Conservation (phyloP, 2,329 filamentous ascomycete species). For the Rhinocladiella similis region DNA sequence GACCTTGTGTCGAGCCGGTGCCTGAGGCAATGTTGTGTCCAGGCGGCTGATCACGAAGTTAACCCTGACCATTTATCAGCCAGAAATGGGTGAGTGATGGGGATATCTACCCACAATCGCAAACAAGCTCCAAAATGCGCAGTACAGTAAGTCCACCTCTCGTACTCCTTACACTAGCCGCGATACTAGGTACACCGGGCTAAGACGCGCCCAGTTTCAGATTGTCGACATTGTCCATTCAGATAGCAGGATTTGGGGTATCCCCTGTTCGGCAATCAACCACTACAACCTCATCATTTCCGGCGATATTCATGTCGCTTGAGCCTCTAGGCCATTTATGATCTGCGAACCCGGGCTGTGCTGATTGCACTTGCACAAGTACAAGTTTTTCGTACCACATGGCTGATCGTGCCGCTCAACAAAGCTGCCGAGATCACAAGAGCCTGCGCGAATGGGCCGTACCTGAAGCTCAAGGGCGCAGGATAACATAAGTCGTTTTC, state of each 20-base stretch:
- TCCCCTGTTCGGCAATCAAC: background rate
- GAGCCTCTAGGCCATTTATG: background rate
- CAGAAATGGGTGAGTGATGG: no score
- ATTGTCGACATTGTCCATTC: background rate
- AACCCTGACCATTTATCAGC: no score
- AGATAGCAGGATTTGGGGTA: background rate
- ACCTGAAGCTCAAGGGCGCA: background rate
- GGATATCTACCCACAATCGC: no score
- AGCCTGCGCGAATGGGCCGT: background rate
- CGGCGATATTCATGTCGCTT: background rate
- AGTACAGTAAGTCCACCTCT: background rate
- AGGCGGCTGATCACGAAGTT: no score
- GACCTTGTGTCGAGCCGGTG: no score
- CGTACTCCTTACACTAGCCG: background rate
- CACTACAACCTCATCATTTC: background rate
- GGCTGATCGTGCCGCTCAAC: background rate
- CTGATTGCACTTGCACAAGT: background rate
- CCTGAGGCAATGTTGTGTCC: no score
- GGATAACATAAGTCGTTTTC: background rate
- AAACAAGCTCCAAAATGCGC: no score
- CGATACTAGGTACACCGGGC: background rate
- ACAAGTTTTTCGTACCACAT: background rate
- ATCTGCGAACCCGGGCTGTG: background rate
- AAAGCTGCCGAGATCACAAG: background rate
- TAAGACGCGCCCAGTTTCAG: background rate